phyloP scores from a whole-genome alignment of 495 filamentous ascomycete genomes.

The Aspergillus nanangensis region DNA sequence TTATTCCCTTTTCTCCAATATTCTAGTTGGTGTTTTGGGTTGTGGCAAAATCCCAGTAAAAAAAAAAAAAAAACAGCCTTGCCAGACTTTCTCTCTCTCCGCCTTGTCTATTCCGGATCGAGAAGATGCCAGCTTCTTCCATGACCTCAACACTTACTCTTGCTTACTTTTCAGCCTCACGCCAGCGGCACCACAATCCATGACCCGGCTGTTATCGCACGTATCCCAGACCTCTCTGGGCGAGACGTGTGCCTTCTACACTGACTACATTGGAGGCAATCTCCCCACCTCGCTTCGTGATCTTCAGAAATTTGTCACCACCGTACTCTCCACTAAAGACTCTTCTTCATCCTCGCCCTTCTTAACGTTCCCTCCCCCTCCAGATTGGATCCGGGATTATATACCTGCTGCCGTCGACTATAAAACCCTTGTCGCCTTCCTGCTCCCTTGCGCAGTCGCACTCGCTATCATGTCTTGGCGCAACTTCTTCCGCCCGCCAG shows the following conservation, averaged over 20 bases:
- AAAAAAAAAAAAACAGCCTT: too few relatives aligned
- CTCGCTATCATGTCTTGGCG: constrained; percentile 61
- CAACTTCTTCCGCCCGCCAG: constrained; percentile 57
- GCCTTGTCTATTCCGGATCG: too few relatives aligned
- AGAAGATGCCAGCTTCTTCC: constrained; percentile 5
- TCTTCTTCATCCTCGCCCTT: too few relatives aligned
- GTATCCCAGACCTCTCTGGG: constrained; percentile 45
- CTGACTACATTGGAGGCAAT: constrained; percentile 53
- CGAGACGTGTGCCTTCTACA: constrained; percentile 44
- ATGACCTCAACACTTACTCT: constrained; percentile 5
- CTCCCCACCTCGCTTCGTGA: constrained; percentile 45
- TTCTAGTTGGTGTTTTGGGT: too few relatives aligned
- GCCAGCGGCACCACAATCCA: constrained; percentile 10
- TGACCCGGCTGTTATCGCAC: constrained; percentile 39
- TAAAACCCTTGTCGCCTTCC: constrained; percentile 30
- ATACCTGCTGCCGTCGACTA: constrained; percentile 18
- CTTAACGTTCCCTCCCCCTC: constrained; percentile 21
- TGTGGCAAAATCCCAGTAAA: too few relatives aligned
- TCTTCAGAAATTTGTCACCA: constrained; percentile 32
- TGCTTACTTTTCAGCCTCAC: constrained; percentile 1
- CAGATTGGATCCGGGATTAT: constrained; percentile 21
- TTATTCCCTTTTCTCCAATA: too few relatives aligned
- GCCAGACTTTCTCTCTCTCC: too few relatives aligned
- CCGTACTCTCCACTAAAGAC: constrained; percentile 30
- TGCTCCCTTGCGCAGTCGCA: constrained; percentile 44